phyloP scores from a whole-genome alignment of 1,284 basidiomycete species.

The Heimioporus punctisporus region DNA sequence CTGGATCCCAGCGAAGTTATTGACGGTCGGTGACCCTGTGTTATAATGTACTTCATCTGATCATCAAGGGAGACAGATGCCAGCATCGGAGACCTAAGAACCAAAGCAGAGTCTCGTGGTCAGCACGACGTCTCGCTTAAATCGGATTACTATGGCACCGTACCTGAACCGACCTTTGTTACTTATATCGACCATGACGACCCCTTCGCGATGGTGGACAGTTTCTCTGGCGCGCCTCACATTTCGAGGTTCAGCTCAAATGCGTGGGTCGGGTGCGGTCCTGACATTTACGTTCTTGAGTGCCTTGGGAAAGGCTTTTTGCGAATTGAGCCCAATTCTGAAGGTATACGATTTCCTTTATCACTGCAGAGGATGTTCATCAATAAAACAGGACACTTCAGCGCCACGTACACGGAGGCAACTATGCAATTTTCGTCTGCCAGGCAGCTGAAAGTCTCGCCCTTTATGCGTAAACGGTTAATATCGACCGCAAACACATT shows the following conservation, averaged over 20 bases:
- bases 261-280: slow-evolving; percentile 87
- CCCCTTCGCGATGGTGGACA: slow-evolving; percentile 66
- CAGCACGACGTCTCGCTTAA: slow-evolving; percentile 6
- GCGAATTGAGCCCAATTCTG: slow-evolving; percentile 56
- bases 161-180: slow-evolving; percentile 66
- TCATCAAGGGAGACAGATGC: slow-evolving; percentile 44
- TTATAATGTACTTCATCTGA: slow-evolving; percentile 1
- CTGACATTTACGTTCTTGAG: slow-evolving; percentile 77
- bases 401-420: slow-evolving; percentile 57
- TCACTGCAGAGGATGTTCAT: too few species aligned
- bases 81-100: slow-evolving; percentile 49
- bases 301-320: slow-evolving; percentile 78
- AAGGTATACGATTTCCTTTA: slow-evolving; percentile 21
- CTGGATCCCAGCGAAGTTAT: slow-evolving; percentile 74
- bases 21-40: slow-evolving; percentile 49
- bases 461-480: slow-evolving; percentile 53
- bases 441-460: slow-evolving; percentile 48
- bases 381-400: slow-evolving; percentile 36
- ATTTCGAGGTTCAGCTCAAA: slow-evolving; percentile 50
- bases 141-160: slow-evolving; percentile 28
- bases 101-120: slow-evolving; percentile 32
- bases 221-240: slow-evolving; percentile 55
- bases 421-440: slow-evolving; percentile 49
- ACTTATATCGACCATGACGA: slow-evolving; percentile 85
- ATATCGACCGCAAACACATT: slow-evolving; percentile 57